Percentiles rank a stretch among this genome's conserved stretches.
phyloP scores from a whole-genome alignment of 2,329 filamentous ascomycete species.

The Apiospora phragmitis region DNA sequence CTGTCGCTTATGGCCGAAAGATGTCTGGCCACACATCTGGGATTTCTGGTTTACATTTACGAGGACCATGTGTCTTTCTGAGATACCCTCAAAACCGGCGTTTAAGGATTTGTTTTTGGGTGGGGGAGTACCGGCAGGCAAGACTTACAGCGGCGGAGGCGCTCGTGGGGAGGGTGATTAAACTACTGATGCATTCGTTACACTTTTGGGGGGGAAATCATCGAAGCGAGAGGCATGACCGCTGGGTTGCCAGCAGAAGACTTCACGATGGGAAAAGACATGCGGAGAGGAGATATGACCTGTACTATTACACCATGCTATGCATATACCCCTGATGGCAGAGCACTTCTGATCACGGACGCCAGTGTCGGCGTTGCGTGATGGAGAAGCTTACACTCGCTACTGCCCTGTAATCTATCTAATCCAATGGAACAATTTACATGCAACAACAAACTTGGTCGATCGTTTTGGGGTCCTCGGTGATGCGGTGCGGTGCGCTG shows the following conservation, averaged over 20 bases:
- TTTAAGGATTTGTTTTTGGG: background rate
- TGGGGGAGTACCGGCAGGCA: background rate
- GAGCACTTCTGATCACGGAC: conserved; percentile 12
- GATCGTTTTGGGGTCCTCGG: background rate
- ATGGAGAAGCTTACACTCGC: conserved; percentile 17
- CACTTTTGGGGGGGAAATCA: background rate
- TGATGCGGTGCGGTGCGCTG: background rate
- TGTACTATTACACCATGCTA: conserved; percentile 17
- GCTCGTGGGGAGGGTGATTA: background rate
- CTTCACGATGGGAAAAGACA: conserved; percentile 13
- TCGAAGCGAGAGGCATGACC: conserved; percentile 2
- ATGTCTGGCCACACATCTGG: conserved; percentile 5
- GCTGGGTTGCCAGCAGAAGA: background rate
- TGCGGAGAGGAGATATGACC: conserved; percentile 12
- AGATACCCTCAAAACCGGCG: conserved; percentile 18
- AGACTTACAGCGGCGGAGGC: conserved; percentile 6
- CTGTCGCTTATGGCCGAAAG: conserved; percentile 1
- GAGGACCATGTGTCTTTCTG: conserved; percentile 10
- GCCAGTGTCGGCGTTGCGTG: conserved; percentile 11
- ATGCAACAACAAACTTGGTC: background rate
- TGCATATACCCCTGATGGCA: conserved; percentile 18
- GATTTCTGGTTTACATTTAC: background rate
- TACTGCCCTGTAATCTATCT: conserved; percentile 18
- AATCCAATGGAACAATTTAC: conserved; percentile 14
- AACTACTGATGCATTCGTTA: conserved; percentile 15